These are phyloP conservation scores for Trifolium fragiferum DNA, from an alignment of 306 rosid species.

Conservation along the genomic window DNA sequence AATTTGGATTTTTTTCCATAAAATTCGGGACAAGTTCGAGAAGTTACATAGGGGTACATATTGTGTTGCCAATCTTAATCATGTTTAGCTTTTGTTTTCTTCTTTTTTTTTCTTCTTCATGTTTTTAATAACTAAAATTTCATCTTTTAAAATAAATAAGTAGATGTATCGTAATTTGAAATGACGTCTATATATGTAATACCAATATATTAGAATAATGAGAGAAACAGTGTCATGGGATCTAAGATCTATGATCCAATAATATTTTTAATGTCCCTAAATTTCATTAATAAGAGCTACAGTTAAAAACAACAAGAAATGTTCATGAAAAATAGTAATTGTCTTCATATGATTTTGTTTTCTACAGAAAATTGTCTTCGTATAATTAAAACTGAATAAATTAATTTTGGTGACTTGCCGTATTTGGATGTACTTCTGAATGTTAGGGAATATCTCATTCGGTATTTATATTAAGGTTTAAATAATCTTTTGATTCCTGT, in stretches of 20 bases:
- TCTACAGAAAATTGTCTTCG: neutral
- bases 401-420: neutral
- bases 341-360: conserved; percentile 14
- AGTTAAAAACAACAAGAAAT: conserved; percentile 11
- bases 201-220: neutral
- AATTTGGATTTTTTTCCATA: too few species aligned
- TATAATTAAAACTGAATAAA: neutral
- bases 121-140: too few species aligned
- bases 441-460: neutral
- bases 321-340: neutral
- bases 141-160: too few species aligned
- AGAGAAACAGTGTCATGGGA: neutral
- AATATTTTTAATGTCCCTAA: neutral
- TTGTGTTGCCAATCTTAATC: too few species aligned
- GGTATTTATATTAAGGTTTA: too few species aligned
- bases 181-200: too few species aligned
- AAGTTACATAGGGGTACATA: too few species aligned
- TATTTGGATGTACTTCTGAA: neutral
- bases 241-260: conserved; percentile 5
- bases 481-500: too few species aligned
- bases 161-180: too few species aligned
- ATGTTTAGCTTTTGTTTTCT: too few species aligned
- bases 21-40: too few species aligned
- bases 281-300: neutral
- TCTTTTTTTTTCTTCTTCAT: too few species aligned